Conservation (phyloP, 1,284 basidiomycete species). For the Serendipita sp. region DNA sequence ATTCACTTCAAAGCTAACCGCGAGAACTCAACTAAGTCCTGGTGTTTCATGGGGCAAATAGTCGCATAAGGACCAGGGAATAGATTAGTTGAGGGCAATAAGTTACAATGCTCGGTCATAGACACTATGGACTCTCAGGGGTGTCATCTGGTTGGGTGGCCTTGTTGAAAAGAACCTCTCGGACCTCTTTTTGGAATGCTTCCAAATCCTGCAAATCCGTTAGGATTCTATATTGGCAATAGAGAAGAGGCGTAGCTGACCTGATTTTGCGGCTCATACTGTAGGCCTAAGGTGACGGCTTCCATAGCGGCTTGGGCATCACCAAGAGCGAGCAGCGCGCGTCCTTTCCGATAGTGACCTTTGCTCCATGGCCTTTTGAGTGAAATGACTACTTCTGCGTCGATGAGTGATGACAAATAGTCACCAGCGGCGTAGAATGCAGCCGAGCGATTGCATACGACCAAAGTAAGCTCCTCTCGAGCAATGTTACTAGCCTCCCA, state of each 20-base stretch:
- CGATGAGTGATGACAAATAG: constrained; percentile 70
- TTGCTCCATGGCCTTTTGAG: constrained; percentile 86
- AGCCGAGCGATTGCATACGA: constrained; percentile 84
- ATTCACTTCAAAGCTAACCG: too few species aligned
- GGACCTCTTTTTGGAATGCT: background rate
- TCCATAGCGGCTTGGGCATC: constrained; percentile 66
- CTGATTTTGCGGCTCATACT: constrained; percentile 77
- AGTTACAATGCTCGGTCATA: background rate
- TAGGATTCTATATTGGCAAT: background rate
- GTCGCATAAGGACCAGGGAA: too few species aligned
- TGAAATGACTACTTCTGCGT: constrained; percentile 81
- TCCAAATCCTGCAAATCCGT: background rate
- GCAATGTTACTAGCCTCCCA: constrained; percentile 79
- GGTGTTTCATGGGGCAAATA: too few species aligned
- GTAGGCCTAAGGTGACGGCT: constrained; percentile 68
- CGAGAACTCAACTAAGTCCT: too few species aligned
- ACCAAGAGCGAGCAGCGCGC: constrained; percentile 69
- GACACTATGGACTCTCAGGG: background rate
- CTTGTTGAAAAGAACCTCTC: background rate
- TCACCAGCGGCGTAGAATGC: constrained; percentile 69
- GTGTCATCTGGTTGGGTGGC: background rate
- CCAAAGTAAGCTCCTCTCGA: constrained; percentile 79
- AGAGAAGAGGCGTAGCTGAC: constrained; percentile 28
- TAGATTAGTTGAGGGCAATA: too few species aligned
- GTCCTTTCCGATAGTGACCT: constrained; percentile 87